Evolutionary conservation across 768 basidiomycete species (phyloP), one percentile per base, ranked within the genome.

Genomic region (Paxillus rubicundulus): DNA sequence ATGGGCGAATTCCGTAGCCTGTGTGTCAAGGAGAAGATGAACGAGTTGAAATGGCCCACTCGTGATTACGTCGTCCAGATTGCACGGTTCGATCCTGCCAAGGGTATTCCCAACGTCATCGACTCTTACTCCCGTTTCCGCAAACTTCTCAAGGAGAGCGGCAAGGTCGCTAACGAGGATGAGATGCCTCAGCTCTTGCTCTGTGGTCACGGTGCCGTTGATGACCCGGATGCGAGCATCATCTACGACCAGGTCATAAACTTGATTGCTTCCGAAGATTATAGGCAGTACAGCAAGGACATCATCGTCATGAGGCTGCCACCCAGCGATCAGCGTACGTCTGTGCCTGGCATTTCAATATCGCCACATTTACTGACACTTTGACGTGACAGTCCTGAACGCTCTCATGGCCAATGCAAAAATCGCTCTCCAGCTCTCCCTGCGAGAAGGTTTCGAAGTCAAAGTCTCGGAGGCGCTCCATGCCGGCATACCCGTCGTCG

Each of bases 401-500:
- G 86, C 88, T 9, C 78, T 97, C 60, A 82, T 97, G 81, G 85
- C 88, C 47, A 95, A 94, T 59, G 81, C 90, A 41, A 86, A 89
- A 74, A 86, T 95, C 52, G 93, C 90, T 4, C 80, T 92, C 45
- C 95, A 98, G 70, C 83, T 98, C 41, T 93, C 91, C 47, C 87
- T 89, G 41, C 87, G 93, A 52, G 95, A 98, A 73, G 95, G 95
- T 27, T 98, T 97, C 73, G 95, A 98, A 66, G 92, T 98, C 72
- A 98, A 98, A 70, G 93, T 95, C 45, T 93, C 92, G 43, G 92
- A 96, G 73, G 92, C 90, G n/a, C 77, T 98, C 47, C 90, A 95
- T 70, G 84, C 91, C 28, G 89, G 89, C 54, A 88, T 89, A 57
- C 93, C 93, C 30, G 78, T 95, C 63, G 81, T 98, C 61, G 90